Base-by-base conservation (phyloP, 257 asterid genomes). In the Forsythia suspensa region DNA sequence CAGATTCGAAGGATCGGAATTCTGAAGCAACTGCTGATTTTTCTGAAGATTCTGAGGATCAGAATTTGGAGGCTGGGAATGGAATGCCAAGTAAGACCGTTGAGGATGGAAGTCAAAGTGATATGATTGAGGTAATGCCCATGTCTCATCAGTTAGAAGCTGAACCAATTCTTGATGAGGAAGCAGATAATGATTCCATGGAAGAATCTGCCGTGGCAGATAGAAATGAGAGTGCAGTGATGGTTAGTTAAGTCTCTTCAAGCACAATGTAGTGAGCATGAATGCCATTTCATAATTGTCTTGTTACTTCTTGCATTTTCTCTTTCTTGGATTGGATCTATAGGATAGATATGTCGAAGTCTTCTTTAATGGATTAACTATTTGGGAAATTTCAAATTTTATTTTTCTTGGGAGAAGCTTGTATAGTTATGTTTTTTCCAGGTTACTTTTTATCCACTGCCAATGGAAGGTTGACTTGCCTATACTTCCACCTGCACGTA, bases 241-340 rank as follows among this genome's bases (percentile, higher is more conserved):
- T n/a, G 90, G 96, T 91, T 76, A 83, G 92, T 80, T 84, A 75
- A 71, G 55, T 80, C 61, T 38, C 4, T 77, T 76, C 29, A 70
- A 66, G 34, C 76, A 15, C 43, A 65, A 39, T 37, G 5, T 24
- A 21, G 38, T 24, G 70, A 63, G 37, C 41, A 57, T 40, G 39
- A 46, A 29, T 70, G 57, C 59, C 52, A 76, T 34, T 41, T 79
- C 73, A 21, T 61, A 38, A 40, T 51, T 79, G 48, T 74, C 52
- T 15, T 21, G 48, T 34, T 52, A 24, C 8, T 43, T 59, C 48
- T 59, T 29, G 71, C 59, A 38, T 63, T 29, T 29, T 63, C 39
- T 63, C 15, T 21, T 63, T 61, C 68, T 12, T 61, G 37, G 16
- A 63, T 24, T 18, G 66, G 65, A 55, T 55, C 1, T 18, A 63